Evolutionary conservation across 176 grass and related monocot genomes (phyloP).

Genomic region (Rhynchospora tenuis): DNA sequence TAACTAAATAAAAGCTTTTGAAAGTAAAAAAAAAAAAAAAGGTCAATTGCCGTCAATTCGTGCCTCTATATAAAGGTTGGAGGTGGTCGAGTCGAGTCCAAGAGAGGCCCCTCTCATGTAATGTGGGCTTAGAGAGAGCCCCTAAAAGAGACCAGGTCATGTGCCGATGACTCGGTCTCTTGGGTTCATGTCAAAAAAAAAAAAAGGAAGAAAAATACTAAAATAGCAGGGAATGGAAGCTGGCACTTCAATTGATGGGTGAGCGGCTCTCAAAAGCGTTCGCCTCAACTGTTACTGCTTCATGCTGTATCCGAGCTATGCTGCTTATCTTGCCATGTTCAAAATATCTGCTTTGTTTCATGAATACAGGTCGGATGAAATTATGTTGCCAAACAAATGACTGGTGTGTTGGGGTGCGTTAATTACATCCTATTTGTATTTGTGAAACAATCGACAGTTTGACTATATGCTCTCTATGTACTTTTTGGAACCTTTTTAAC

Average conservation of each 20-base stretch:
- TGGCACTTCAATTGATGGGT: slow-evolving; percentile 11
- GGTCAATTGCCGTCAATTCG: background rate
- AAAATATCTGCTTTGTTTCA: background rate
- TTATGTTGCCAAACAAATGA: background rate
- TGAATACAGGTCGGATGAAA: background rate
- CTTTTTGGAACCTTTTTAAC: background rate
- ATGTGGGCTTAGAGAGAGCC: background rate
- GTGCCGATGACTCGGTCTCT: slow-evolving; percentile 16
- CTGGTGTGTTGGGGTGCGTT: background rate
- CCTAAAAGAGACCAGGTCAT: background rate
- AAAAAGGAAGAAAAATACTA: no score
- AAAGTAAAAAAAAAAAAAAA: no score
- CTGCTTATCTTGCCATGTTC: background rate
- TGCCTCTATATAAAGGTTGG: background rate
- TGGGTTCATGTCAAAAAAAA: background rate
- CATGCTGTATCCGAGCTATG: background rate
- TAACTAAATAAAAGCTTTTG: no score
- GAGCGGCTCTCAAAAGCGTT: background rate
- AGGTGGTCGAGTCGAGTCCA: background rate
- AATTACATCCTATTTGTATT: slow-evolving; percentile 4
- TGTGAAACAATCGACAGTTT: background rate
- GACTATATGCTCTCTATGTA: background rate
- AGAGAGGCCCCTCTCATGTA: background rate
- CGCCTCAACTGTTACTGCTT: background rate
- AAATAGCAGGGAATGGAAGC: background rate